Evolutionary conservation across 108 stramenopile species (phyloP), one percentile per base, ranked within the genome.

Genomic region (Fragilariopsis cylindrus): DNA sequence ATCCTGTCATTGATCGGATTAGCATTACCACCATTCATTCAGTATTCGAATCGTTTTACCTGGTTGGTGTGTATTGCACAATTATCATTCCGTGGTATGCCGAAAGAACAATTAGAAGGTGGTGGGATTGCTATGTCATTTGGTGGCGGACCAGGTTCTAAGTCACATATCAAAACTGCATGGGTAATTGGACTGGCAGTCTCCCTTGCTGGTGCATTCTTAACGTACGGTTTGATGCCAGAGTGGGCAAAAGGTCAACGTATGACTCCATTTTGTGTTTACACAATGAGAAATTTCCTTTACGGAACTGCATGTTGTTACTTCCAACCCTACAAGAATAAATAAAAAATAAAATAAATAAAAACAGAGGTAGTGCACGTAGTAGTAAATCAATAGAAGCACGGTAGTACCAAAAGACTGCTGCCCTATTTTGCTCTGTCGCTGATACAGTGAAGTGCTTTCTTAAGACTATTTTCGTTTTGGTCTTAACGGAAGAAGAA

Each of bases 41-140:
- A 85, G 39, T 83, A 83, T 54, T 70, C 90, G 60, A 76, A 78
- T 15, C 72, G 88, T n/a, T 77, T 94, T 72, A 87, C 89, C 30
- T 91, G 90, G 89, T 60, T 94, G 48, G 74, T 90, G 16, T 88
- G 87, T 43, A 86, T 89, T 41, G 90, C 88, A 18, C 89, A 91
- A 84, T 85, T 94, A 71, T 87, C 81, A 3, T 90, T 86, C 68
- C 83, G 93, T 5, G 93, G 93, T 13, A 87, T 94, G 89, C 83
- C 86, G 7, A 76, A 69, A 13, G 88, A 94, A 58, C 46, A 70
- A 3, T 44, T 60, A 9, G 87, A 81, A 48, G 76, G 77, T 8
- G 87, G 73, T 21, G 74, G 77, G 13, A 57, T 77, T 67, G 85
- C 76, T 15, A 78, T 81, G 60, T 54, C 39, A 21, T 76, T 78